These are phyloP conservation scores for Lactarius deliciosus DNA, from an alignment of 768 basidiomycete species.

Conservation along the genomic window DNA sequence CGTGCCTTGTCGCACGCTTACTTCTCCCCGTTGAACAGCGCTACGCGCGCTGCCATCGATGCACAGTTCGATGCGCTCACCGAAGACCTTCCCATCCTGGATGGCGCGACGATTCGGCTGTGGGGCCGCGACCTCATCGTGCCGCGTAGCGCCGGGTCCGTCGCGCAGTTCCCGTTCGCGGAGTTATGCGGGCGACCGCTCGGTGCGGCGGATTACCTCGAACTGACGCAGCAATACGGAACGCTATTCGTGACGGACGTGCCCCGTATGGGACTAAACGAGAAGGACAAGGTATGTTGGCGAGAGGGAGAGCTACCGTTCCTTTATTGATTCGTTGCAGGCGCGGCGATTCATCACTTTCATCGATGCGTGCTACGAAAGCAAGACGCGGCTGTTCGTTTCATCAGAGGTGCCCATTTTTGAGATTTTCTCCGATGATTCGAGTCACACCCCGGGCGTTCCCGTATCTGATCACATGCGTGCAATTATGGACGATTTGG, in stretches of 20 bases:
- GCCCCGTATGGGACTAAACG: constrained; percentile 81
- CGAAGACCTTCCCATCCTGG: constrained; percentile 53
- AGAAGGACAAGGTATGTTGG: constrained; percentile 75
- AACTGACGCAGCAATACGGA: constrained; percentile 83
- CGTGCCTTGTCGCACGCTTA: constrained; percentile 93
- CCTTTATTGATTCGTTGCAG: constrained; percentile 38
- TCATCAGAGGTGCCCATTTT: constrained; percentile 91
- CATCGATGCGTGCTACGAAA: constrained; percentile 95
- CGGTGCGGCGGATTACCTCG: constrained; percentile 94
- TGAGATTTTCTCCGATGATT: constrained; percentile 83
- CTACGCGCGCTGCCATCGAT: constrained; percentile 66
- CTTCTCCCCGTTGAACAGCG: constrained; percentile 72
- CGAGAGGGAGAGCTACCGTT: background rate
- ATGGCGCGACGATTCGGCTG: constrained; percentile 66
- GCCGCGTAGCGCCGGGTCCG: constrained; percentile 73
- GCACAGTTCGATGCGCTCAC: constrained; percentile 83
- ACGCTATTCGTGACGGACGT: constrained; percentile 88
- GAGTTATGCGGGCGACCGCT: constrained; percentile 87
- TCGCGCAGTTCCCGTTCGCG: constrained; percentile 85
- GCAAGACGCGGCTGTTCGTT: constrained; percentile 89
- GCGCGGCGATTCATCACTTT: constrained; percentile 97
- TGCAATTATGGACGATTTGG: constrained; percentile 94
- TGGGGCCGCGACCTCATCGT: constrained; percentile 87
- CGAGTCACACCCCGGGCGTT: constrained; percentile 36
- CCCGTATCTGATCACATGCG: constrained; percentile 83